Base-by-base conservation (phyloP, 345 rosid species). In the Populus deltoides region DNA sequence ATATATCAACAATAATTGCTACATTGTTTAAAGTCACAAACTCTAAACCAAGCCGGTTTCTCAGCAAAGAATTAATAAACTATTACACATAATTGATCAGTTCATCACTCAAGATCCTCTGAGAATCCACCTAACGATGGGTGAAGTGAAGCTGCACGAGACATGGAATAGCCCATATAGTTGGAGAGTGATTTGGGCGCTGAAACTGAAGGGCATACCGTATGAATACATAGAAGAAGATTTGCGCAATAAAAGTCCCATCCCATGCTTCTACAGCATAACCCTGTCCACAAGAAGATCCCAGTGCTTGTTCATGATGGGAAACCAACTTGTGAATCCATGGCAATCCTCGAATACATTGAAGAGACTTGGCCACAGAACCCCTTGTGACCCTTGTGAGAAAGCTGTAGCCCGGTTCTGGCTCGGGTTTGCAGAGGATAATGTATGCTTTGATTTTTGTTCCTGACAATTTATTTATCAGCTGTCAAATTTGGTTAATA, bases 101-200 rank as follows among this genome's bases (percentile, higher is more conserved):
- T 13, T 45, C 49, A 45, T 45, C 49, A 45, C 49, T 10, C 49
- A 11, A 13, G 49, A 13, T 45, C 15, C 15, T 45, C 9, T 45
- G 49, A 11, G 49, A 45, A 45, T 45, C 49, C 49, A 45, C 49
- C 68, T 2, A 0, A 2, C 1, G 12, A 45, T 45, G 49, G 49
- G 49, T 20, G 82, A 68, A 20, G 43, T 79, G 6, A 68, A 43
- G 68, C 74, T 79, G 1, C 72, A 7, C 11, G 77, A 73, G 17
- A 4, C 12, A 7, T 79, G 77, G 77, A 29, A 36, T 0, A 80
- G 82, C 25, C 78, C 82, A 16, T 80, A 24, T 49, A 36, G 22
- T 31, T 51, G 7, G 29, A 57, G 76, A 73, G 76, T 73, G n/a
- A 24, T 57, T 17, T 57, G 66, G 67, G 66, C 75, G 9, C 66